Percentiles rank a stretch among this genome's conserved stretches.
These are phyloP conservation scores for Ceraceosorus bombacis DNA, from an alignment of 1,284 basidiomycete genomes.

Conservation along the genomic window DNA sequence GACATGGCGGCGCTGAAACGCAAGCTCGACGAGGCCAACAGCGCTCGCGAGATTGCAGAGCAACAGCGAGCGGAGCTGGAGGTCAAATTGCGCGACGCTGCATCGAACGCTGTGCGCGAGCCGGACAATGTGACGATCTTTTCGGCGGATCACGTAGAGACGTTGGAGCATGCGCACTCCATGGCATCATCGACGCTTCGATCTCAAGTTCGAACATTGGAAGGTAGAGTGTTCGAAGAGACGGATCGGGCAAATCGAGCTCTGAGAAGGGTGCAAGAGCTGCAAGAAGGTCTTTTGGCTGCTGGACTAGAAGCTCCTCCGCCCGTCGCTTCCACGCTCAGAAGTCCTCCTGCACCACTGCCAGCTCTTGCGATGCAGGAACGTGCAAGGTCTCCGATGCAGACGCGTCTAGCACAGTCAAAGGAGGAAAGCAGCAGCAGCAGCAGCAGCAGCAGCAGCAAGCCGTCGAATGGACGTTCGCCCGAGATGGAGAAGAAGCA, in stretches of 20 bases:
- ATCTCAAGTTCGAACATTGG: conserved; percentile 31
- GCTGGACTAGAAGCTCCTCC: not conserved
- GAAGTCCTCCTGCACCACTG: no score
- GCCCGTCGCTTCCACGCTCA: not conserved
- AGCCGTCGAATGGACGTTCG: no score
- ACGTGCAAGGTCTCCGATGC: no score
- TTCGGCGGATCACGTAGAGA: conserved; percentile 23
- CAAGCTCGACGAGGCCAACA: no score
- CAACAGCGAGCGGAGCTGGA: not conserved
- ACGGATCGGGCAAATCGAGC: conserved; percentile 28
- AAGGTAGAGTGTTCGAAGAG: conserved; percentile 32
- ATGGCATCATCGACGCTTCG: conserved; percentile 25
- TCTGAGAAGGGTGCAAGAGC: conserved; percentile 19
- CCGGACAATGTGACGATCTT: conserved; percentile 25
- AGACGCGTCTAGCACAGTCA: no score
- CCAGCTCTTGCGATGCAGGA: no score
- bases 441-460: no score
- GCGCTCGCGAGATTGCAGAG: no score
- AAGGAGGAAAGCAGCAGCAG: no score
- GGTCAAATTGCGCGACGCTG: not conserved
- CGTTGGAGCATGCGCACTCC: conserved; percentile 24
- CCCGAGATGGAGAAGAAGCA: no score
- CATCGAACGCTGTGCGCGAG: not conserved
- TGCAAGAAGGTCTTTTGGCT: conserved; percentile 21
- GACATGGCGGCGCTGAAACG: no score